Evolutionary conservation across 139 green algal genomes (phyloP).

Genomic region (Asterochloris erici): DNA sequence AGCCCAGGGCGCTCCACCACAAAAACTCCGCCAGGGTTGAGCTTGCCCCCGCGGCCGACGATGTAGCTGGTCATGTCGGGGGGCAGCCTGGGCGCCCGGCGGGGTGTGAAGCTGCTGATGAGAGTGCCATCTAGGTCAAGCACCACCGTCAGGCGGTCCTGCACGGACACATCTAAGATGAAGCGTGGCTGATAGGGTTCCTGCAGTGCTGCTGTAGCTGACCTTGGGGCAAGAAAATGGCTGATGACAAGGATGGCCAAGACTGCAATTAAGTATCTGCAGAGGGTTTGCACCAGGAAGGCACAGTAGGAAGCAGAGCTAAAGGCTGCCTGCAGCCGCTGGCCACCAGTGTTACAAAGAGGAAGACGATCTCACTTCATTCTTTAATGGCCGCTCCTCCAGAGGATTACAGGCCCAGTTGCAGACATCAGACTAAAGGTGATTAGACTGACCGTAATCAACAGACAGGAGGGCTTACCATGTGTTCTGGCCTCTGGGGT

Average conservation of each 20-base stretch:
- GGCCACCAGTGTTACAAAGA: no score
- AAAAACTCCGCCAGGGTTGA: constrained; percentile 80
- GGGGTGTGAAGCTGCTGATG: constrained; percentile 72
- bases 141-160: constrained; percentile 63
- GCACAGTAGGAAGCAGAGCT: no score
- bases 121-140: constrained; percentile 90
- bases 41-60: constrained; percentile 57
- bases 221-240: no score
- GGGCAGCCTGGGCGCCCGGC: constrained; percentile 60
- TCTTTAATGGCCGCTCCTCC: no score
- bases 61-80: constrained; percentile 55
- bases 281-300: no score
- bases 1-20: constrained; percentile 85
- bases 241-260: no score
- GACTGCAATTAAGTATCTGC: no score
- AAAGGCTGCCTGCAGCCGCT: no score
- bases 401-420: no score
- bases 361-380: no score
- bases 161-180: neutral
- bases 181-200: no score
- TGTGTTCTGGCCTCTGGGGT: constrained; percentile 37
- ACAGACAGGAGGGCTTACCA: neutral
- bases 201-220: no score
- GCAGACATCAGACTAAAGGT: neutral
- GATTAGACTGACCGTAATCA: neutral